Evolutionary conservation across 2,329 filamentous ascomycete species (phyloP), one percentile per base, ranked within the genome.

Genomic region (Talaromyces piceae): DNA sequence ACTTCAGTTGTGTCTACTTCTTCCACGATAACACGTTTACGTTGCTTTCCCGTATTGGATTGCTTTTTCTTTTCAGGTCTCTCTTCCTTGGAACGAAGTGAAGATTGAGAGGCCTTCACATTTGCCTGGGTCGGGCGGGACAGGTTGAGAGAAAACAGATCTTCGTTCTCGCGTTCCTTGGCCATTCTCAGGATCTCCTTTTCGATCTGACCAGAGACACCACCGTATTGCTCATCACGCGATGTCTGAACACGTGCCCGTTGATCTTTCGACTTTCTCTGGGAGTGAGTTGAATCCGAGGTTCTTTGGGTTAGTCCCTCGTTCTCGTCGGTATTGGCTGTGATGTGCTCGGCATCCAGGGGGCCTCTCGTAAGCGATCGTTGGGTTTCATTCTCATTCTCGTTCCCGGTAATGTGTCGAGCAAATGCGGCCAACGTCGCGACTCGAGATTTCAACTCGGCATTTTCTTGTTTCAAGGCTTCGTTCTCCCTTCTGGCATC

Each of bases 401-500:
- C 65, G n/a, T 58, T 61, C 18, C 50, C 50, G n/a, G 33, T 37
- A 20, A 47, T 25, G 47, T 60, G 63, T 31, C 58, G 58, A 13
- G 53, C 45, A 1, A 57, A 55, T 6, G 51, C 51, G 37, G 55
- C 57, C 12, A 65, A 47, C 39, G 62, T 64, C n/a, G 54, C 54
- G 39, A 72, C 50, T 31, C 67, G 68, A 11, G 61, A 57, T 50
- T 63, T 69, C 13, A 73, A 62, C n/a, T 68, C 65, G 8, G 63
- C 47, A 50, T 71, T 71, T 45, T 73, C 69, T 26, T 65, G 60
- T 31, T 60, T 60, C 25, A 73, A 45, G 6, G 45, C 57, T 28
- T 71, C 66, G 47, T 71, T 72, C 26, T 73, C 67, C 5, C 55
- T 56, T 53, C 73, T 72, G 3, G 72, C 60, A 45, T 73, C 71